phyloP scores from a whole-genome alignment of 495 filamentous ascomycete genomes.

The Talaromyces ruber region DNA sequence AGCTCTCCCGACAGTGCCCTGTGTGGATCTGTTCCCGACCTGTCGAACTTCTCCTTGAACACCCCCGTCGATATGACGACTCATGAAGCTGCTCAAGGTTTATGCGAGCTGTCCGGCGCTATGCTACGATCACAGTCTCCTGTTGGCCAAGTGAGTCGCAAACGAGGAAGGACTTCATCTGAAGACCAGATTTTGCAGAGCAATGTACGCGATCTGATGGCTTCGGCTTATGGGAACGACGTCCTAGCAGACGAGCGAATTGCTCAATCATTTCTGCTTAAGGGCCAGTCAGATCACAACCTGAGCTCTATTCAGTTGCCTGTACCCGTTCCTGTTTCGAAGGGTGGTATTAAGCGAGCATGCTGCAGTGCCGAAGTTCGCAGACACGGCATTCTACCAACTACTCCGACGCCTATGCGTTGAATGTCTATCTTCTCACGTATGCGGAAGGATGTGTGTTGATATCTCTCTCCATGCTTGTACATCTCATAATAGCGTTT shows the following conservation, averaged over 20 bases:
- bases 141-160: constrained; percentile 27
- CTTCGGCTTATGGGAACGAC: constrained; percentile 18
- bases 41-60: constrained; percentile 44
- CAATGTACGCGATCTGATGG: constrained; percentile 57
- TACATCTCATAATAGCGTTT: constrained; percentile 4
- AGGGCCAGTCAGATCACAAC: constrained; percentile 8
- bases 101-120: constrained; percentile 53
- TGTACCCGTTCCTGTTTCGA: constrained; percentile 20
- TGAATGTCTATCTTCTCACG: neutral
- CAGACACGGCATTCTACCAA: neutral
- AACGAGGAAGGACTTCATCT: constrained; percentile 63
- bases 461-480: neutral
- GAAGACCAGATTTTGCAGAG: constrained; percentile 62
- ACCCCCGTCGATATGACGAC: constrained; percentile 34
- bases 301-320: constrained; percentile 15
- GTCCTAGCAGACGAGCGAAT: constrained; percentile 31
- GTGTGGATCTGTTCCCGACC: constrained; percentile 39
- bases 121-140: constrained; percentile 7
- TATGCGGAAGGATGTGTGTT: neutral
- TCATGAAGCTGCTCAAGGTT: constrained; percentile 55
- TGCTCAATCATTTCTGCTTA: constrained; percentile 30
- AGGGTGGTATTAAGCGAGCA: constrained; percentile 37
- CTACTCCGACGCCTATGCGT: neutral
- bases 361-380: constrained; percentile 21
- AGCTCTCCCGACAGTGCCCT: constrained; percentile 53